A percentile compares a stretch with the other conserved stretches of the same genome.
These are phyloP conservation scores for Xylaria sp. DNA, from an alignment of 2,329 filamentous ascomycete species.

Conservation along the genomic window DNA sequence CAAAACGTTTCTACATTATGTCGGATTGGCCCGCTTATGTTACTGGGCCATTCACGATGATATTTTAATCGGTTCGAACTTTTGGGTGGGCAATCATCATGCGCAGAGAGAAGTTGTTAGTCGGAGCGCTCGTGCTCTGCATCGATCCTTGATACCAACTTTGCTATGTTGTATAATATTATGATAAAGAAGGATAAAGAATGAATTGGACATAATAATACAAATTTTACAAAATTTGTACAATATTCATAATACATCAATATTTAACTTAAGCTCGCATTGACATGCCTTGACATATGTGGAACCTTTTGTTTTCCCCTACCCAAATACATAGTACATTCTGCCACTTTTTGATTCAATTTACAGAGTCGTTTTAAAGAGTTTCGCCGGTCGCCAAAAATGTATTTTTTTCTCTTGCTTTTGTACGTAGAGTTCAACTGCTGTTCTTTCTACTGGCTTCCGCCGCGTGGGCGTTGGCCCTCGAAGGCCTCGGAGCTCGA, in stretches of 20 bases:
- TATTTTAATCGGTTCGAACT: background rate
- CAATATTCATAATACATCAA: too few relatives aligned
- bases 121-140: background rate
- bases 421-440: too few relatives aligned
- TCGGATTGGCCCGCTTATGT: background rate
- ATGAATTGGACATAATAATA: background rate
- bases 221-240: background rate
- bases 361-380: too few relatives aligned
- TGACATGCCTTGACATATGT: too few relatives aligned
- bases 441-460: constrained; percentile 2
- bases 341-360: too few relatives aligned
- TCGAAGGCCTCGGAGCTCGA: background rate
- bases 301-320: too few relatives aligned
- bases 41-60: background rate
- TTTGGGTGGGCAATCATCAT: too few relatives aligned
- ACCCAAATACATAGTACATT: too few relatives aligned
- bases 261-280: too few relatives aligned
- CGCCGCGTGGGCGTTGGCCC: constrained; percentile 2
- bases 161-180: constrained; percentile 6
- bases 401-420: too few relatives aligned
- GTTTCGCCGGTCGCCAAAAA: too few relatives aligned
- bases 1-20: background rate
- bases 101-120: background rate
- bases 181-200: background rate
- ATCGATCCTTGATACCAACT: too few relatives aligned